Evolutionary conservation across 2,329 filamentous ascomycete species (phyloP), one percentile per base, ranked within the genome.

Genomic region (Penicillium polonicum): DNA sequence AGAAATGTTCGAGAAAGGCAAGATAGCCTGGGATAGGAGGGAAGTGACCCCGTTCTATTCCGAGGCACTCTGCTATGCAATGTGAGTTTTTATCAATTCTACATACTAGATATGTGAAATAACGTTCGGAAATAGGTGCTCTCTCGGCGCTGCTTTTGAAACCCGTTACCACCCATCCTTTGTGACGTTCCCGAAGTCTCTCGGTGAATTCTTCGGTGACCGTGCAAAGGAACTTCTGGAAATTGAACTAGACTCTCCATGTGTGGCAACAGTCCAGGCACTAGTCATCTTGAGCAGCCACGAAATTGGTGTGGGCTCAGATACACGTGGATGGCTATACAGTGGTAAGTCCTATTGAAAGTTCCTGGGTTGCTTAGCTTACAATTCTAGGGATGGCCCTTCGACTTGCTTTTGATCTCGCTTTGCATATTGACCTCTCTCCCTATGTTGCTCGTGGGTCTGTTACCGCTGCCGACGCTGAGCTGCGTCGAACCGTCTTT

Each of bases 281-380:
- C 64, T 80, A 48, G 68, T 77, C 0, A 67, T 80, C 27, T 60
- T 80, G 17, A 77, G 76, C 43, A 67, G 69, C 17, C 70, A 74
- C 48, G 78, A 80, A 52, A 70, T 70, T 31, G 76, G 69, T 13
- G 69, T 60, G 55, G 70, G 61, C 21, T 70, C 74, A 10, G 75
- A 77, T 57, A 69, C 75, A 8, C 68, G 77, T 38, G 75, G 74
- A 6, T 79, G 76, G 77, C 63, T 79, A 6, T 78, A 74, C 46
- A 65, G 74, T 67, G 68, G 77, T 78, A 67, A 17, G 62, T 52
- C 13, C 31, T 13, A 15, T 13, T 13, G 31, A 13, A 33, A 33
- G 31, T 6, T 33, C 31, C 31, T 8, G 4, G 12, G 2, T 31
- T 54, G 1, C 33, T 39, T 48, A 10, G 13, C n/a, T 29, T 33